Evolutionary conservation across 352 stramenopile species (phyloP).

Genomic region (Globisporangium spinosum): DNA sequence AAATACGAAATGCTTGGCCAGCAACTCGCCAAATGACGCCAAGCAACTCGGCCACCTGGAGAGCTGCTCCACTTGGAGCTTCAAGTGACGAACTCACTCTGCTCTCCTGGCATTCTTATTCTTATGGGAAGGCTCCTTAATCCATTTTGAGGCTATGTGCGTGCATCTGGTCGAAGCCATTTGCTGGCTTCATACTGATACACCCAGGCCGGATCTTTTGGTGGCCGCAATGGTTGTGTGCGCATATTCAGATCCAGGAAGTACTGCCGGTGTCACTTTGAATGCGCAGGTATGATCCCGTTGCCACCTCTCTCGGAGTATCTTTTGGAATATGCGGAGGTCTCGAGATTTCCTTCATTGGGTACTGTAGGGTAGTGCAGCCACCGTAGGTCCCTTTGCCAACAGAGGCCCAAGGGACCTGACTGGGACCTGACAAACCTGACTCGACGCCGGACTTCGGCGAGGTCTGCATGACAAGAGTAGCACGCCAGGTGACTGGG

Average conservation of each 20-base stretch:
- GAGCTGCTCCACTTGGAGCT: background rate
- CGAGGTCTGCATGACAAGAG: background rate
- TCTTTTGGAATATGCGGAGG: too few species aligned
- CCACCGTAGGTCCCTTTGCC: background rate
- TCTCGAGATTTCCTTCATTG: background rate
- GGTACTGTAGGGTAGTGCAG: constrained; percentile 1
- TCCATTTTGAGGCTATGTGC: background rate
- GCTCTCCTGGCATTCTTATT: background rate
- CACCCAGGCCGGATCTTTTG: background rate
- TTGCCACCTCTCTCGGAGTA: too few species aligned
- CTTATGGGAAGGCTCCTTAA: background rate
- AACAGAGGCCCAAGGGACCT: background rate
- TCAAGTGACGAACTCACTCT: background rate
- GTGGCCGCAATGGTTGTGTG: background rate
- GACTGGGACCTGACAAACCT: background rate
- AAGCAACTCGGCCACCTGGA: background rate
- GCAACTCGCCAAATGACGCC: background rate
- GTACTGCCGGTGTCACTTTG: background rate
- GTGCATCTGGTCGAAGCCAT: background rate
- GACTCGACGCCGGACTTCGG: background rate
- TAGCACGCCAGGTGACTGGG: background rate
- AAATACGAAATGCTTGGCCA: background rate
- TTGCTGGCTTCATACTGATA: background rate
- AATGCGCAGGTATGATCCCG: background rate
- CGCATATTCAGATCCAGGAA: background rate